Evolutionary conservation across 805 yeast genomes (phyloP), one percentile per base, ranked within the genome.

Genomic region (Jamesozyma rosinii): DNA sequence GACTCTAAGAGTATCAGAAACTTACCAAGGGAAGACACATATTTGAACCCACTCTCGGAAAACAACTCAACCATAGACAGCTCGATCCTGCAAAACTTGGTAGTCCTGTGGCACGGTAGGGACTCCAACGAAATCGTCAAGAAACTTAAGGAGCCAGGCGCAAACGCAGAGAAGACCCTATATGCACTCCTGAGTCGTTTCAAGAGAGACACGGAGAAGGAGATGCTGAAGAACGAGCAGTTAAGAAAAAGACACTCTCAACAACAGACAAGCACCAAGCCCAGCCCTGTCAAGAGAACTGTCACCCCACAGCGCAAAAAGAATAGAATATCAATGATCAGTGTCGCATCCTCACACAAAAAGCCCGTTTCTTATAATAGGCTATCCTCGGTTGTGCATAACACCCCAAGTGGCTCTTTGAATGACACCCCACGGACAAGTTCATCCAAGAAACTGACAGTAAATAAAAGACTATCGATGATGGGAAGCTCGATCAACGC

Each of bases 81-180:
- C 43, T 89, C 83, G 56, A 81, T 87, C 44, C 68, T 86, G 55
- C 79, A 83, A 53, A 84, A 83, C 56, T 66, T 86, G 48, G 81
- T 82, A 36, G 84, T 84, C 6, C 66, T 86, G 48, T 86, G 92
- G 76, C 95, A 83, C 58, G 90, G 89, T 44, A 83, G 81, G 49
- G 71, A 74, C 37, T 72, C 74, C 41, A 62, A 70, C 3, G 66
- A 69, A 9, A 75, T 87, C 21, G 60, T 76, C 22, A 60, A 68
- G 9, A 74, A 75, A 49, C 67, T 87, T 37, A 56, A 74, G 36
- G 70, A 77, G 9, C 66, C 74, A 1, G 75, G 71, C 21, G 76
- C 81, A 21, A 81, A 78, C 53, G 73, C 88, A 0, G 95, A 86
- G 53, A 86, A 86, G 68, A 79, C 86, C 37, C 81, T 86, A 54